A percentile compares a stretch with the other conserved stretches of the same genome.
Conservation (phyloP, 768 basidiomycete genomes). For the Lentinula boryana region DNA sequence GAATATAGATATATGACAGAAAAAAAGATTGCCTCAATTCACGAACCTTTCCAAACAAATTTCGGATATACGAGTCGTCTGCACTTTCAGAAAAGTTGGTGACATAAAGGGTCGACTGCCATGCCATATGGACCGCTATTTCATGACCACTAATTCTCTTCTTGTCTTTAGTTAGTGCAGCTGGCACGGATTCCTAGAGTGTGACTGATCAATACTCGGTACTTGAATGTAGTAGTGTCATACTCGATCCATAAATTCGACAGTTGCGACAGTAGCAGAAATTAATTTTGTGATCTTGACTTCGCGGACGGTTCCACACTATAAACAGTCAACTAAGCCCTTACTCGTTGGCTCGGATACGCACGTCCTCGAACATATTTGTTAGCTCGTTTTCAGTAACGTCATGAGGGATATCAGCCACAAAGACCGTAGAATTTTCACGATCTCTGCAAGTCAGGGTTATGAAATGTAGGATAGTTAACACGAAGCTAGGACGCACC, state of each 20-base stretch:
- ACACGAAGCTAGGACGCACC: slow-evolving; percentile 30
- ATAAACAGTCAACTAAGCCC: background rate
- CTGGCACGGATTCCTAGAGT: slow-evolving; percentile 70
- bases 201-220: background rate
- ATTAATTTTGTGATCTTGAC: slow-evolving; percentile 63
- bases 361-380: slow-evolving; percentile 80
- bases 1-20: background rate
- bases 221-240: slow-evolving; percentile 10
- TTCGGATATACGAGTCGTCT: slow-evolving; percentile 72
- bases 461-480: background rate
- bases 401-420: slow-evolving; percentile 57
- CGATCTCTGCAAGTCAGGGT: slow-evolving; percentile 60
- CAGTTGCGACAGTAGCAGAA: slow-evolving; percentile 65
- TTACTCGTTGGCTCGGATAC: slow-evolving; percentile 7
- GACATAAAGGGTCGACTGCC: slow-evolving; percentile 91
- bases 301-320: slow-evolving; percentile 90
- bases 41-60: slow-evolving; percentile 72
- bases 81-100: slow-evolving; percentile 89
- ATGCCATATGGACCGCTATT: slow-evolving; percentile 81
- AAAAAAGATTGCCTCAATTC: background rate
- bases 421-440: slow-evolving; percentile 90
- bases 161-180: slow-evolving; percentile 91
- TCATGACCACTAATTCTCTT: slow-evolving; percentile 75
- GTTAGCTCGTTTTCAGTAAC: slow-evolving; percentile 62
- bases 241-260: slow-evolving; percentile 78